These are phyloP conservation scores for Eleusine indica DNA, from an alignment of 176 grass and related monocot species.

Conservation along the genomic window DNA sequence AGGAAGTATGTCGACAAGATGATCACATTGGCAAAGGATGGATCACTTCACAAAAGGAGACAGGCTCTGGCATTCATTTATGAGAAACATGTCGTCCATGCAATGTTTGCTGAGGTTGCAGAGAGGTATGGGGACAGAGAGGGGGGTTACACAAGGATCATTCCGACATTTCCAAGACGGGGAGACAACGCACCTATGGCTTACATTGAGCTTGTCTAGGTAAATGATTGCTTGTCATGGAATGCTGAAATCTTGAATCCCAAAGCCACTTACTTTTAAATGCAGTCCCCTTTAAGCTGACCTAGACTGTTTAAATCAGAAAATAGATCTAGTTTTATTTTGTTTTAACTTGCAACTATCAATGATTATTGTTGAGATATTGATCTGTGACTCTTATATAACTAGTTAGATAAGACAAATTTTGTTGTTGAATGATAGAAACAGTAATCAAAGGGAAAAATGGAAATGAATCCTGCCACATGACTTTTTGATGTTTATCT, in stretches of 20 bases:
- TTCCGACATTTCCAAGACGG: constrained; percentile 74
- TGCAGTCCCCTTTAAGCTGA: not conserved
- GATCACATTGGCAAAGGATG: constrained; percentile 91
- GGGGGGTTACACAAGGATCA: constrained; percentile 89
- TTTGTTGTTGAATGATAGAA: not conserved
- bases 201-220: constrained; percentile 94
- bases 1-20: constrained; percentile 85
- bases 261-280: not conserved
- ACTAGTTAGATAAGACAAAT: not conserved
- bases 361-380: not conserved
- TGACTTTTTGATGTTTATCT: not conserved
- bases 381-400: not conserved
- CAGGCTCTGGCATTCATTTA: constrained; percentile 84
- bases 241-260: constrained; percentile 9
- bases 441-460: not conserved
- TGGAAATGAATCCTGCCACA: not conserved
- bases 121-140: constrained; percentile 86
- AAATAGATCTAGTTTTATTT: constrained; percentile 1
- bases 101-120: constrained; percentile 77
- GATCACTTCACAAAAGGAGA: constrained; percentile 94
- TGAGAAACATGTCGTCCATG: constrained; percentile 89
- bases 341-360: not conserved
- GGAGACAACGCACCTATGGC: constrained; percentile 97
- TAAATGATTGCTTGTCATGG: constrained; percentile 24
- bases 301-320: constrained; percentile 10